Evolutionary conservation across 768 basidiomycete species (phyloP).

Genomic region (Paxillus rubicundulus): DNA sequence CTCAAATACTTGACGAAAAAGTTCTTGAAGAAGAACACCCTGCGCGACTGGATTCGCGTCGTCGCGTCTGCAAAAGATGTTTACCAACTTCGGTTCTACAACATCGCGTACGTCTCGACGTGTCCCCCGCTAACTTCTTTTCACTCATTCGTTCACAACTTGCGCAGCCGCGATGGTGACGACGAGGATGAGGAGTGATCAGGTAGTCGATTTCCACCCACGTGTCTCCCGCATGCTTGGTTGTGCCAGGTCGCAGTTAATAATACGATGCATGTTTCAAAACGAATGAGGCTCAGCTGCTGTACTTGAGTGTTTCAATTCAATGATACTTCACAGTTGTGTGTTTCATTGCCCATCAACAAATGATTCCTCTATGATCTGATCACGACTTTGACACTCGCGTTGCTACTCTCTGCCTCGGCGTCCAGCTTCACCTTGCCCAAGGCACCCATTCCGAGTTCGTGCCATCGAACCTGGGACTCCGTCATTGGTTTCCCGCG

Average conservation of each 20-base stretch:
- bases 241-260: neutral
- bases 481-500: constrained; percentile 57
- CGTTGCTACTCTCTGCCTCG: constrained; percentile 16
- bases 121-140: neutral
- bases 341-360: neutral
- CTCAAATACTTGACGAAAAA: constrained; percentile 99
- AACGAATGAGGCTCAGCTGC: neutral
- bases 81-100: constrained; percentile 95
- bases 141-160: neutral
- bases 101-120: constrained; percentile 65
- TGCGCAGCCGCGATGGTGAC: constrained; percentile 43
- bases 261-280: constrained; percentile 8
- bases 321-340: neutral
- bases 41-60: constrained; percentile 98
- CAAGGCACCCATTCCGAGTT: constrained; percentile 61
- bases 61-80: constrained; percentile 91
- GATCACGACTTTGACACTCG: constrained; percentile 14
- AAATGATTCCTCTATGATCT: constrained; percentile 11
- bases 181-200: constrained; percentile 54
- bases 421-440: constrained; percentile 46
- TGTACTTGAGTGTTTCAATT: neutral
- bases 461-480: constrained; percentile 69
- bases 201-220: neutral
- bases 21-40: constrained; percentile 95
- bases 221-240: constrained; percentile 4